Evolutionary conservation across 1,284 basidiomycete species (phyloP), one percentile per base, ranked within the genome.

Genomic region (Fomes fomentarius): DNA sequence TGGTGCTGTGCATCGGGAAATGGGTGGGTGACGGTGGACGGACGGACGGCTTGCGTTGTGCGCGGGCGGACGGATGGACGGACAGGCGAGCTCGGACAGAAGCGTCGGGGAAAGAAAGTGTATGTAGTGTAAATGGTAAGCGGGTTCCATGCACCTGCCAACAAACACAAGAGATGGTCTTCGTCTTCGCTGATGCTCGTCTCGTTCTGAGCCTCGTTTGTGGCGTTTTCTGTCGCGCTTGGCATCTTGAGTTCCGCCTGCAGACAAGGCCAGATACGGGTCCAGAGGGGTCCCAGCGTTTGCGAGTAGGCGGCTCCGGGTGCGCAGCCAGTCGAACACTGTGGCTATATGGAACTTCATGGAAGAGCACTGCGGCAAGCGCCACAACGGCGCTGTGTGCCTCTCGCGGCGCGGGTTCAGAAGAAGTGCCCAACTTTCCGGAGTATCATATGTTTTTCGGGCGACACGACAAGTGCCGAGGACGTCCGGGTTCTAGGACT

Each of bases 71-170:
- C 17, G 33, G 31, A 24, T n/a, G 45, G n/a, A 26, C 22, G 44
- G 21, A 22, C 8, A 17, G 44, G 46, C 17, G 34, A 37, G 37
- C 24, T 30, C 35, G 46, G 33, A 38, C 40, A 41, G 39, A 35
- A 38, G 39, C 31, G 37, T 40, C 38, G 45, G 45, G 45, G 40
- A 54, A 49, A 22, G 45, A 25, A 41, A 31, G 37, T 14, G 47
- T 47, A 35, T 26, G 49, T 30, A 26, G 41, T 19, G 45, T 17
- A 34, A 11, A 12, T 46, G 34, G n/a, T 8, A 28, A n/a, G n/a
- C n/a, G 17, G 9, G 44, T 57, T 57, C 56, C 56, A 53, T 53
- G 53, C 51, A 44, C n/a, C 37, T 41, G 33, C 34, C n/a, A n/a
- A n/a, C n/a, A n/a, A n/a, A n/a, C n/a, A n/a, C n/a, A n/a, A n/a